Conservation (phyloP, 805 yeast genomes). For the Citeromyces nyonsensis region DNA sequence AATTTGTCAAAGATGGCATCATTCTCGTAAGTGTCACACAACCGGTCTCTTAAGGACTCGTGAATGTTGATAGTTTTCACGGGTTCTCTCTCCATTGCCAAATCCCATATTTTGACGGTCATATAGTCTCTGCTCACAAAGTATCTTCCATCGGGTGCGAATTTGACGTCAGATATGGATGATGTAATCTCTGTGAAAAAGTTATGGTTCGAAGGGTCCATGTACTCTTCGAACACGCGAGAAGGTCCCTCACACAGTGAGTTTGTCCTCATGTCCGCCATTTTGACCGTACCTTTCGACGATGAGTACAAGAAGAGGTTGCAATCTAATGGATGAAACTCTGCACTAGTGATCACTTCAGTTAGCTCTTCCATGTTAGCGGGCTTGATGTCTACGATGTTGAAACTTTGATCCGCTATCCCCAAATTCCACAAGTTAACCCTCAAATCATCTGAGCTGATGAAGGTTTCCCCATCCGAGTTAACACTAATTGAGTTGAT, state of each 20-base stretch:
- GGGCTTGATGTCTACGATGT: constrained; percentile 95
- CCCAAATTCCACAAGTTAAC: constrained; percentile 92
- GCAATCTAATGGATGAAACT: constrained; percentile 88
- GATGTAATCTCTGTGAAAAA: constrained; percentile 96
- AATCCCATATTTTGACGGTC: constrained; percentile 97
- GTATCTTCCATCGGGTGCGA: constrained; percentile 83
- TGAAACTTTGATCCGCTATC: constrained; percentile 88
- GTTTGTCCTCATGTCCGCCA: constrained; percentile 92
- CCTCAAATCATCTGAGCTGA: constrained; percentile 86
- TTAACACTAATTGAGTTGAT: constrained; percentile 91
- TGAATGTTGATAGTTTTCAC: constrained; percentile 89
- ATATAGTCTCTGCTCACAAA: constrained; percentile 94
- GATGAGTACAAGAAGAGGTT: constrained; percentile 91
- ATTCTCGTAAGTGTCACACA: constrained; percentile 95
- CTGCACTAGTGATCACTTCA: constrained; percentile 93
- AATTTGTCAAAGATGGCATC: constrained; percentile 98
- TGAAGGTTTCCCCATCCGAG: constrained; percentile 90
- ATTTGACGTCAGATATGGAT: constrained; percentile 85
- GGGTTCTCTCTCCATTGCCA: constrained; percentile 93
- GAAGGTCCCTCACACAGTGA: constrained; percentile 89
- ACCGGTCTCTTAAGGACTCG: constrained; percentile 81
- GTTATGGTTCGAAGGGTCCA: constrained; percentile 85
- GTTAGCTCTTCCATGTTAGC: constrained; percentile 97
- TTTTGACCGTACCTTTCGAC: constrained; percentile 87
- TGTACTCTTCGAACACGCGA: constrained; percentile 78